These are phyloP conservation scores for Chamaecyparis obtusa DNA, from an alignment of 75 land plant genomes.

Conservation along the genomic window DNA sequence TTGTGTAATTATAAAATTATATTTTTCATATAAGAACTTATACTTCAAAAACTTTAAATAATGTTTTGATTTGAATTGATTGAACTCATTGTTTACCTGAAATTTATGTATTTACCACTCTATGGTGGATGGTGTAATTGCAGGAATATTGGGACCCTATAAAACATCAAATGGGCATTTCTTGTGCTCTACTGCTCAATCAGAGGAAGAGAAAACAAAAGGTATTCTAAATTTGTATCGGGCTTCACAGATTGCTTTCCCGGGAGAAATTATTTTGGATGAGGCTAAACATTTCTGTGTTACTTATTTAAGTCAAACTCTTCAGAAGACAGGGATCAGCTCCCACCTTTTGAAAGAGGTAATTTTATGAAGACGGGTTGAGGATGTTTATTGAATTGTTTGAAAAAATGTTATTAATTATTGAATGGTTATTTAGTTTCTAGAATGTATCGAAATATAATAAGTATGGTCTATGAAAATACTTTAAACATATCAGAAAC, in stretches of 20 bases:
- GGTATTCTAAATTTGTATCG: background rate
- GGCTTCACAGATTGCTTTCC: background rate
- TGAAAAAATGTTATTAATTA: no score
- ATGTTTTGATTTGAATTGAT: no score
- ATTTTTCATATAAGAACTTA: no score
- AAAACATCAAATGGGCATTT: background rate
- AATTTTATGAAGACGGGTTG: background rate
- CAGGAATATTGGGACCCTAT: background rate
- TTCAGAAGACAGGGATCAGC: background rate
- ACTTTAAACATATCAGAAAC: no score
- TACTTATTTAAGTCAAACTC: background rate
- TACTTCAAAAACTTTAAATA: no score
- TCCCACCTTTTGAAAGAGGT: background rate
- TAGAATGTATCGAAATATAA: no score
- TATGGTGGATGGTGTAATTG: background rate
- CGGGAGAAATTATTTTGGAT: background rate
- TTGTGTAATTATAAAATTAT: no score
- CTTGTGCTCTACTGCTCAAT: background rate
- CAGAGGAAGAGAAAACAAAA: background rate
- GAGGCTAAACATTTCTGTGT: background rate
- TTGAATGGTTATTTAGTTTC: no score
- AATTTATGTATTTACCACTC: no score
- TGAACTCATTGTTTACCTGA: no score
- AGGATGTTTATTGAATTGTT: no score
- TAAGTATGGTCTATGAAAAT: no score